A percentile compares a stretch with the other conserved stretches of the same genome.
phyloP scores from a whole-genome alignment of 495 filamentous ascomycete species.

The Jackrogersella multiformis region DNA sequence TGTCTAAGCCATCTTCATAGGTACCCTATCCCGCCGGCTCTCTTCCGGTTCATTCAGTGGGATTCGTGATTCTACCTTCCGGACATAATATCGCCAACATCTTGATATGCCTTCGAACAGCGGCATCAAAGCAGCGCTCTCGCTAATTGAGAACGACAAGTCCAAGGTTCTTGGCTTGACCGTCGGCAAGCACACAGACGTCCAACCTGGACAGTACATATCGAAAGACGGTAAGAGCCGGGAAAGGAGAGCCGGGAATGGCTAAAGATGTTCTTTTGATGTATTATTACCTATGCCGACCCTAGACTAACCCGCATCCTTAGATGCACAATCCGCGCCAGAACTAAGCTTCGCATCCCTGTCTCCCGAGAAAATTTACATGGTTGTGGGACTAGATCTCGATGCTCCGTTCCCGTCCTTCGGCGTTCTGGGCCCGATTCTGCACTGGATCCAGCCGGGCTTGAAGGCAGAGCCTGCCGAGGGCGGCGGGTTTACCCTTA shows the following conservation, averaged over 20 bases:
- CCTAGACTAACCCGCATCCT: slow-evolving; percentile 1
- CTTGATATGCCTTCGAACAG: slow-evolving; percentile 18
- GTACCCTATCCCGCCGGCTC: neutral
- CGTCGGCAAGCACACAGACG: slow-evolving; percentile 21
- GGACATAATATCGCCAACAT: neutral
- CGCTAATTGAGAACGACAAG: slow-evolving; percentile 29
- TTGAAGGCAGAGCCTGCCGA: slow-evolving; percentile 41
- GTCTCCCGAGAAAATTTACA: slow-evolving; percentile 47
- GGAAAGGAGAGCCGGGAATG: neutral
- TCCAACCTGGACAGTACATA: slow-evolving; percentile 27
- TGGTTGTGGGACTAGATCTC: slow-evolving; percentile 60
- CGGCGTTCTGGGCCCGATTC: slow-evolving; percentile 59
- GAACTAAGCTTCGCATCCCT: slow-evolving; percentile 24
- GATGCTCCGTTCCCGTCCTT: slow-evolving; percentile 64
- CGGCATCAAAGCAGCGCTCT: slow-evolving; percentile 16
- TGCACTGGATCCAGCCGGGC: slow-evolving; percentile 62
- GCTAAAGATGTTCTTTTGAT: neutral
- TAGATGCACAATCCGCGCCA: slow-evolving; percentile 26
- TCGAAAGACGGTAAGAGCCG: slow-evolving; percentile 17
- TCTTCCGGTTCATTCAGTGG: neutral
- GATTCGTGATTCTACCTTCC: neutral
- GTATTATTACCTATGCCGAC: neutral
- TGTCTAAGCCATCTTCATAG: neutral
- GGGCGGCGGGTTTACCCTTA: slow-evolving; percentile 22
- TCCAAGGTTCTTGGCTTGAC: slow-evolving; percentile 29